phyloP scores from a whole-genome alignment of 768 basidiomycete species.

The Boletus huronensis region DNA sequence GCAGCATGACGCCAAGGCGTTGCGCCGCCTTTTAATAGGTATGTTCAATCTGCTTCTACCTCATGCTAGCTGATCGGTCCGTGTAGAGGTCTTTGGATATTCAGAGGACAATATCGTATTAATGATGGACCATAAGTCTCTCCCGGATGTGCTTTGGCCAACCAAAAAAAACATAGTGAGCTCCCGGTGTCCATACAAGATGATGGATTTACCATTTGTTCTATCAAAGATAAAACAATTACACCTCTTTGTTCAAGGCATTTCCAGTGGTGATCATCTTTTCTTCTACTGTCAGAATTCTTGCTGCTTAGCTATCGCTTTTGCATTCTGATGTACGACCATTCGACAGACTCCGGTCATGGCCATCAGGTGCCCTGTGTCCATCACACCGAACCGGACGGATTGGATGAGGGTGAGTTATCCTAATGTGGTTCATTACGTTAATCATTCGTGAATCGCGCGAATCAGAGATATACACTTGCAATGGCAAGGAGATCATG shows the following conservation, averaged over 20 bases:
- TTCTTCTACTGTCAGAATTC: slow-evolving; percentile 52
- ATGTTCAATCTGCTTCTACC: background rate
- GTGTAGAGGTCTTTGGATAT: slow-evolving; percentile 39
- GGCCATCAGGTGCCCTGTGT: slow-evolving; percentile 41
- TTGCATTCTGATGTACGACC: background rate
- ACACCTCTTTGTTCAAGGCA: slow-evolving; percentile 40
- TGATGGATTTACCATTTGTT: background rate
- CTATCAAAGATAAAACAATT: slow-evolving; percentile 41
- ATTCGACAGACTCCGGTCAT: slow-evolving; percentile 49
- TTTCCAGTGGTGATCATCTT: slow-evolving; percentile 46
- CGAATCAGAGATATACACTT: slow-evolving; percentile 10
- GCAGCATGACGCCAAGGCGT: slow-evolving; percentile 14
- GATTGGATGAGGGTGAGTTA: slow-evolving; percentile 47
- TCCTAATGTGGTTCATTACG: background rate
- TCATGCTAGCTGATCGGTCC: background rate
- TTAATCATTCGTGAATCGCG: background rate
- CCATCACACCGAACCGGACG: slow-evolving; percentile 47
- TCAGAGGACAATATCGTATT: slow-evolving; percentile 37
- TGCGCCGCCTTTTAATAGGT: slow-evolving; percentile 25
- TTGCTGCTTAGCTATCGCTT: background rate
- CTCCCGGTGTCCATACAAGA: background rate
- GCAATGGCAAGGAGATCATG: slow-evolving; percentile 13
- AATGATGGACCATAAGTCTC: slow-evolving; percentile 37
- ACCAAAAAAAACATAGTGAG: slow-evolving; percentile 46
- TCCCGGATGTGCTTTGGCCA: slow-evolving; percentile 34